Percentiles rank a stretch among this genome's conserved stretches.
phyloP scores from a whole-genome alignment of 495 filamentous ascomycete species.

The Penicillium macrosclerotiorum region DNA sequence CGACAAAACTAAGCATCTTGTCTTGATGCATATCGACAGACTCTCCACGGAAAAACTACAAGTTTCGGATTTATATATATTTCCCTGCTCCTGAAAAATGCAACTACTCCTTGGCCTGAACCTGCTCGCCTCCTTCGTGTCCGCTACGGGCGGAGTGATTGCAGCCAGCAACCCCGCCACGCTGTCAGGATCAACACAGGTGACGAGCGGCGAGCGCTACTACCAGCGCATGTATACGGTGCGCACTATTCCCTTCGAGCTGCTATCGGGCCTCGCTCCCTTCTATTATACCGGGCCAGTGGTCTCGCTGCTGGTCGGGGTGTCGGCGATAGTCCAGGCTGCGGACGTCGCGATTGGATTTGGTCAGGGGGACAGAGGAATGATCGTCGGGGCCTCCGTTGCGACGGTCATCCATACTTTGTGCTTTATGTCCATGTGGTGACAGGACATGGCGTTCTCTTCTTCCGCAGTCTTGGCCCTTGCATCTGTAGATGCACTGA shows the following conservation, averaged over 20 bases:
- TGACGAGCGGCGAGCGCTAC: conserved; percentile 1
- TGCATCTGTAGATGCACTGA: too few species aligned
- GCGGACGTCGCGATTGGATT: background rate
- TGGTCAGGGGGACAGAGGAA: background rate
- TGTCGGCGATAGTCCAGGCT: background rate
- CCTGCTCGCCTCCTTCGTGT: background rate
- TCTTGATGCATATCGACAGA: too few species aligned
- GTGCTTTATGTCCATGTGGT: conserved; percentile 1
- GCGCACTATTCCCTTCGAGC: background rate
- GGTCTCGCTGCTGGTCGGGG: background rate
- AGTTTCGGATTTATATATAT: too few species aligned
- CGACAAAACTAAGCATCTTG: too few species aligned
- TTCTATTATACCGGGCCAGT: background rate
- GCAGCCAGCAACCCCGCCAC: background rate
- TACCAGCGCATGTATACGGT: conserved; percentile 5
- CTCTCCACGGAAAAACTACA: too few species aligned
- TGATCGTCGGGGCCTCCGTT: conserved; percentile 1
- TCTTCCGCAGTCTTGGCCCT: too few species aligned
- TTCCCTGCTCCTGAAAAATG: too few species aligned
- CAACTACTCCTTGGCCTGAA: too few species aligned
- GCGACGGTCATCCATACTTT: background rate
- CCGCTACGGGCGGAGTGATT: background rate
- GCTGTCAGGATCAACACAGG: conserved; percentile 1
- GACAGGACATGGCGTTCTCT: too few species aligned
- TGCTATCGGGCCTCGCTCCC: background rate